Conservation (phyloP, 2,329 filamentous ascomycete genomes). For the Colletotrichum lindemuthianum region DNA sequence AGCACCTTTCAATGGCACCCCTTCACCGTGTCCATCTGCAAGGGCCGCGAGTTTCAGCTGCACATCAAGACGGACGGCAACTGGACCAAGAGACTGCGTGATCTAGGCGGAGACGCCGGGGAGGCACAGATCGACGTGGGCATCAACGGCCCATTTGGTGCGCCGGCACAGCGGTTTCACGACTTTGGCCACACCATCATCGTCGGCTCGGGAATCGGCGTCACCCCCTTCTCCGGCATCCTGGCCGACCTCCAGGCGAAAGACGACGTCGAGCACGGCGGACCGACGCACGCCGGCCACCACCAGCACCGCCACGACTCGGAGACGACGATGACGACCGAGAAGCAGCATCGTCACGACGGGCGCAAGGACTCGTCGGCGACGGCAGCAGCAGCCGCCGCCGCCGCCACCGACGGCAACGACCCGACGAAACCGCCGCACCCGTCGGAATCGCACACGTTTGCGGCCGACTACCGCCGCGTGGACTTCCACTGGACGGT, state of each 20-base stretch:
- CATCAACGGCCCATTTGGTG: slow-evolving; percentile 67
- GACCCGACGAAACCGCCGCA: slow-evolving; percentile 31
- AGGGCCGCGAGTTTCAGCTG: slow-evolving; percentile 60
- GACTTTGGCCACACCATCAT: slow-evolving; percentile 66
- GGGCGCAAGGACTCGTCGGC: background rate
- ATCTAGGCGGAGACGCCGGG: slow-evolving; percentile 49
- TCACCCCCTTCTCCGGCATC: slow-evolving; percentile 67
- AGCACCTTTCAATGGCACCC: slow-evolving; percentile 69
- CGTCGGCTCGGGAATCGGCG: slow-evolving; percentile 66
- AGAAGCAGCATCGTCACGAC: background rate
- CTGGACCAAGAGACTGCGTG: slow-evolving; percentile 60
- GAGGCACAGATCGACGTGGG: slow-evolving; percentile 57
- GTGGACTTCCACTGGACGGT: slow-evolving; percentile 71
- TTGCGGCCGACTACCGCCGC: slow-evolving; percentile 54
- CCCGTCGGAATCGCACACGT: slow-evolving; percentile 39
- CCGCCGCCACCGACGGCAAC: slow-evolving; percentile 21
- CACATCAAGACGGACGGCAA: slow-evolving; percentile 69
- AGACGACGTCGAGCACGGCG: slow-evolving; percentile 50
- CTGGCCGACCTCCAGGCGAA: slow-evolving; percentile 63
- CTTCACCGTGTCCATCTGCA: slow-evolving; percentile 66
- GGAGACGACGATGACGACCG: slow-evolving; percentile 25
- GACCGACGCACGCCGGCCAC: slow-evolving; percentile 34
- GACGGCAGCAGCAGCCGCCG: background rate
- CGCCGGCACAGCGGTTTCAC: slow-evolving; percentile 67
- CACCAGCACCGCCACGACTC: slow-evolving; percentile 36